Conservation (phyloP, 352 stramenopile genomes). For the Globisporangium canariense region DNA sequence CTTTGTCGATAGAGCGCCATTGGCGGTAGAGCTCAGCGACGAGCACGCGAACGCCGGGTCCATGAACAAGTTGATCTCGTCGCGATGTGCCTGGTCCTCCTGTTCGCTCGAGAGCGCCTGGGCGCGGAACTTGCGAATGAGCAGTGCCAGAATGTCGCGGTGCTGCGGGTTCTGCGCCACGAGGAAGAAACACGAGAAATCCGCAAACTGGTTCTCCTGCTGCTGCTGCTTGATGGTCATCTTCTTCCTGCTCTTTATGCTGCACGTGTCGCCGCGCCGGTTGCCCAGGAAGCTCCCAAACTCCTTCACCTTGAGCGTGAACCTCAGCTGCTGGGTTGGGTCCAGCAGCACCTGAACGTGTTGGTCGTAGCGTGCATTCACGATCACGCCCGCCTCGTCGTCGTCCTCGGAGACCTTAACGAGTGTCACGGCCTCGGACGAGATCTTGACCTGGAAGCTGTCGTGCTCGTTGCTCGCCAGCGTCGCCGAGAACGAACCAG, state of each 20-base stretch:
- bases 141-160: conserved; percentile 65
- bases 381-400: conserved; percentile 57
- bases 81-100: conserved; percentile 48
- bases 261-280: conserved; percentile 52
- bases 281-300: conserved; percentile 71
- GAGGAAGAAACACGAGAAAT: conserved; percentile 72
- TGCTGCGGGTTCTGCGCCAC: conserved; percentile 77
- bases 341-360: conserved; percentile 76
- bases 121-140: conserved; percentile 76
- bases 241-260: conserved; percentile 39
- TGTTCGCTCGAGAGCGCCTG: conserved; percentile 38
- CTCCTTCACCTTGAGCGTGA: conserved; percentile 76
- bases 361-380: conserved; percentile 42
- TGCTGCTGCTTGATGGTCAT: not conserved
- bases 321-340: conserved; percentile 55
- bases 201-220: conserved; percentile 24
- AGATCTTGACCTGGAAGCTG: conserved; percentile 83
- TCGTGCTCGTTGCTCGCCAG: conserved; percentile 75
- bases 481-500: conserved; percentile 74
- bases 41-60: conserved; percentile 51
- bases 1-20: conserved; percentile 3
- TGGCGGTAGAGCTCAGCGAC: not conserved
- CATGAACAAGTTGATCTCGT: conserved; percentile 71
- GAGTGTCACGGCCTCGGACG: conserved; percentile 39
- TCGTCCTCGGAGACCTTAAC: conserved; percentile 77